Percentiles rank a stretch among this genome's conserved stretches.
These are phyloP conservation scores for Pezicula carpinea DNA, from an alignment of 2,329 filamentous ascomycete genomes.

Conservation along the genomic window DNA sequence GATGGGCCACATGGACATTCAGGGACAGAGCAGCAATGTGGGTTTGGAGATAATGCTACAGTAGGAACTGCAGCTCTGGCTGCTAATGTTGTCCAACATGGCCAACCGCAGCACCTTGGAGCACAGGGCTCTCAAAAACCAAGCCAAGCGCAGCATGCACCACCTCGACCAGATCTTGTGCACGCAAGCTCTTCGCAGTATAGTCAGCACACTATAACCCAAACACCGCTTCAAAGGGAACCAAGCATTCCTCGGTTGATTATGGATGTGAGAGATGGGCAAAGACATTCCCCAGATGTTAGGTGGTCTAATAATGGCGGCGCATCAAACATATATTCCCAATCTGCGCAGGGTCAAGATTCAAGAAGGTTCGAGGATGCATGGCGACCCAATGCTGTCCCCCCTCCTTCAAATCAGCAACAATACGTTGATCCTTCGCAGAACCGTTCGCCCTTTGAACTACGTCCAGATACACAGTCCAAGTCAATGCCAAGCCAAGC, in stretches of 20 bases:
- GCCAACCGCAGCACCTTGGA: neutral
- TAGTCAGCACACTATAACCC: neutral
- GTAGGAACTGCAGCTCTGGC: neutral
- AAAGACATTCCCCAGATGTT: too few relatives aligned
- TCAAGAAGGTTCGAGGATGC: constrained; percentile 17
- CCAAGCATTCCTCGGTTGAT: neutral
- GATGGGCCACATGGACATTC: constrained; percentile 10
- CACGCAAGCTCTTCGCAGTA: constrained; percentile 1
- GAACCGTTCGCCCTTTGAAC: neutral
- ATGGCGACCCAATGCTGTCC: constrained; percentile 15
- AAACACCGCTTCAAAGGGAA: neutral
- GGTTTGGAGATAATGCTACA: neutral
- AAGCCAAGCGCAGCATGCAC: neutral
- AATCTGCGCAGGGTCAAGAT: neutral
- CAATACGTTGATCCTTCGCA: constrained; percentile 4
- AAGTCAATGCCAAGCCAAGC: constrained; percentile 6
- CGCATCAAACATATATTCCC: too few relatives aligned
- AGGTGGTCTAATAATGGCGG: too few relatives aligned
- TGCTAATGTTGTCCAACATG: neutral
- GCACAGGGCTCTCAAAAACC: neutral
- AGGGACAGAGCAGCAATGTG: neutral
- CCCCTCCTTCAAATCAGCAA: constrained; percentile 5
- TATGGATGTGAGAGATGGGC: neutral
- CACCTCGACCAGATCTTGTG: neutral
- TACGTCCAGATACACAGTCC: constrained; percentile 11